Conservation (phyloP, 768 basidiomycete genomes). For the Neoboletus brunneissimus region DNA sequence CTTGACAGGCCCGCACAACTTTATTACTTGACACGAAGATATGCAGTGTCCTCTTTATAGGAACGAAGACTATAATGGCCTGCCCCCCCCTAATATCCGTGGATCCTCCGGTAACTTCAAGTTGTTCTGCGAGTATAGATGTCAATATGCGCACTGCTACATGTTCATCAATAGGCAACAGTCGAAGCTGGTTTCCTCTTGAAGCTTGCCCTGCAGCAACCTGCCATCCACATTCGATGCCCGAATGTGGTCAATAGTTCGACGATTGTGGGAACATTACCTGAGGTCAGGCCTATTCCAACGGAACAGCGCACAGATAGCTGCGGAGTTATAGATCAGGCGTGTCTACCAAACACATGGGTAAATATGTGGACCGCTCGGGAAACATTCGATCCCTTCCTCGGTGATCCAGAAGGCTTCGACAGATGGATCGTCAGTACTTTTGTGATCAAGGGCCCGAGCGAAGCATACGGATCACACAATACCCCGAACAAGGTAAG, state of each 20-base stretch:
- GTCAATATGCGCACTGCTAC: constrained; percentile 48
- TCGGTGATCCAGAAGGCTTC: constrained; percentile 42
- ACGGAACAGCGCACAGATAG: constrained; percentile 17
- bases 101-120: not conserved
- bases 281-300: constrained; percentile 38
- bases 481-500: constrained; percentile 40
- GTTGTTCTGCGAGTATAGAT: constrained; percentile 29
- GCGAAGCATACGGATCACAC: constrained; percentile 43
- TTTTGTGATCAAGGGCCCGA: constrained; percentile 42
- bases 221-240: constrained; percentile 39
- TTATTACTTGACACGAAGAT: not conserved
- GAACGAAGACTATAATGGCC: constrained; percentile 35
- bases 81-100: not conserved
- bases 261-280: constrained; percentile 29
- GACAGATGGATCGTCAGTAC: constrained; percentile 40
- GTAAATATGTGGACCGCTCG: constrained; percentile 36
- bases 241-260: constrained; percentile 18
- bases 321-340: constrained; percentile 26
- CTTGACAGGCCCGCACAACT: constrained; percentile 48
- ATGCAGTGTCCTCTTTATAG: constrained; percentile 11
- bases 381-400: constrained; percentile 30
- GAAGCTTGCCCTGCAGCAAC: constrained; percentile 36
- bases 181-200: constrained; percentile 38
- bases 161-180: constrained; percentile 43
- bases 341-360: constrained; percentile 35